phyloP scores from a whole-genome alignment of 2,329 filamentous ascomycete species.

The Claviceps arundinis region DNA sequence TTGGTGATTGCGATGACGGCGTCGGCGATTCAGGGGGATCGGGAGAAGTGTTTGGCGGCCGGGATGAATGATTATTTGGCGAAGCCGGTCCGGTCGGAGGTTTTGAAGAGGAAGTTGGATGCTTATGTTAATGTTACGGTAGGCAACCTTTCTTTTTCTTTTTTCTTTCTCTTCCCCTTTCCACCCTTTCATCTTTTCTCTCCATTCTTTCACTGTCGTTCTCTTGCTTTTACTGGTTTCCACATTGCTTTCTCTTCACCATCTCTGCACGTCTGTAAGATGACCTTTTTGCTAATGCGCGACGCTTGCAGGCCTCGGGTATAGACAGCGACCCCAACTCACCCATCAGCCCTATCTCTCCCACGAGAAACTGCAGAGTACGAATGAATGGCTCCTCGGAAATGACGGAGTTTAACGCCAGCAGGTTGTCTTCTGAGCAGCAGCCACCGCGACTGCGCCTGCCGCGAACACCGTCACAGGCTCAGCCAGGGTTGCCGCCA shows the following conservation, averaged over 20 bases:
- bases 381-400: slow-evolving; percentile 1
- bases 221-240: not conserved
- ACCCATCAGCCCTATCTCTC: slow-evolving; percentile 3
- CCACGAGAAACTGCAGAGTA: slow-evolving; percentile 9
- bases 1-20: slow-evolving; percentile 98
- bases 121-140: slow-evolving; percentile 34
- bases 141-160: not conserved
- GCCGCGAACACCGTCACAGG: no score
- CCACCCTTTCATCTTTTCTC: no score
- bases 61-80: slow-evolving; percentile 98
- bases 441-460: not conserved
- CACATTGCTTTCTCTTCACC: not conserved
- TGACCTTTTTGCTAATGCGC: not conserved
- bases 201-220: not conserved
- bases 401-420: slow-evolving; percentile 3
- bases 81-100: slow-evolving; percentile 82
- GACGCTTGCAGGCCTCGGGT: not conserved
- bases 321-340: not conserved
- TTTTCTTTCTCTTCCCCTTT: not conserved
- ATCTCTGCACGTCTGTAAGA: not conserved
- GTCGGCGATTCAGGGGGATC: slow-evolving; percentile 82
- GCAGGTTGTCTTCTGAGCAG: slow-evolving; percentile 1
- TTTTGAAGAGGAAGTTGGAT: slow-evolving; percentile 70
- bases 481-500: no score
- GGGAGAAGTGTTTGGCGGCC: slow-evolving; percentile 87